Evolutionary conservation across 768 basidiomycete species (phyloP).

Genomic region (Hericium coralloides): DNA sequence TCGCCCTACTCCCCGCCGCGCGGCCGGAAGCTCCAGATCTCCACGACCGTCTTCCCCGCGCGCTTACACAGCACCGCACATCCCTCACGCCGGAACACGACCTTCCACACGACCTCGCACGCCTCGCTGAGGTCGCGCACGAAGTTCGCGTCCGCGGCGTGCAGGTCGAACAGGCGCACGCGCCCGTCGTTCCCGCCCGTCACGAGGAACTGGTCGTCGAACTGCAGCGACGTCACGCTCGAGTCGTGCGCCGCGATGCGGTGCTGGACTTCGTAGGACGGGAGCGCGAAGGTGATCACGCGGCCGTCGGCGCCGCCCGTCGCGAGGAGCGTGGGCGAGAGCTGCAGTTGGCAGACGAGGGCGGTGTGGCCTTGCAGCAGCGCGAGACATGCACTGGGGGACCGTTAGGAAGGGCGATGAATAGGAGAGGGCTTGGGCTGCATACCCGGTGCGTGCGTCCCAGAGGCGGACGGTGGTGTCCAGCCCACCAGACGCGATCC

Average conservation of each 20-base stretch:
- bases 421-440: slow-evolving; percentile 17
- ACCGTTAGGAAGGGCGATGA: no score
- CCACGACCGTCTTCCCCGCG: slow-evolving; percentile 75
- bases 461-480: slow-evolving; percentile 98
- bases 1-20: slow-evolving; percentile 18
- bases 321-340: slow-evolving; percentile 66
- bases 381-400: slow-evolving; percentile 10
- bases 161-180: slow-evolving; percentile 62
- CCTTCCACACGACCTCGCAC: slow-evolving; percentile 85
- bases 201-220: slow-evolving; percentile 74
- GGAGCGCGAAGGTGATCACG: slow-evolving; percentile 50
- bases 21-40: slow-evolving; percentile 75
- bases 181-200: slow-evolving; percentile 83
- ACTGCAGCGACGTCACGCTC: slow-evolving; percentile 79
- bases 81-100: slow-evolving; percentile 60
- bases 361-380: slow-evolving; percentile 14
- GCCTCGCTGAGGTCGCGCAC: slow-evolving; percentile 72
- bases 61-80: slow-evolving; percentile 79
- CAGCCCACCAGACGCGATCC: slow-evolving; percentile 92
- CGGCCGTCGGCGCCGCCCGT: slow-evolving; percentile 88
- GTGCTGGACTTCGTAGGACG: slow-evolving; percentile 29
- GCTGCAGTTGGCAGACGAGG: slow-evolving; percentile 13
- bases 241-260: slow-evolving; percentile 89
- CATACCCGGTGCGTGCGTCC: slow-evolving; percentile 74
- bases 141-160: slow-evolving; percentile 41